Percentiles rank a stretch among this genome's conserved stretches.
Conservation (phyloP, 176 grass and related monocot species). For the Thalia dealbata region DNA sequence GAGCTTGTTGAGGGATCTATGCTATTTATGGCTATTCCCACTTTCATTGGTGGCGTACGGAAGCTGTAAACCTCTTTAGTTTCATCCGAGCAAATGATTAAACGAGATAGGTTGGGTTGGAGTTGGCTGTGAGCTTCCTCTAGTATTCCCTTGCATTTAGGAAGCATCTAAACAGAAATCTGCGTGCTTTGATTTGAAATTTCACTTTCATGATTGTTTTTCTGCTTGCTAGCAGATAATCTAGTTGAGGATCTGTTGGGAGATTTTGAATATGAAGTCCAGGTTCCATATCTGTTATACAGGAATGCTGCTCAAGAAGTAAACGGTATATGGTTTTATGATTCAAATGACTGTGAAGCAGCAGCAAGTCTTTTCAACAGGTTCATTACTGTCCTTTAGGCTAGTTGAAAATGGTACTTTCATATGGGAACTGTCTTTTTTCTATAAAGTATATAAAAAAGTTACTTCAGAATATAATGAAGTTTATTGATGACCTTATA, state of each 20-base stretch:
- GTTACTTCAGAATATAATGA: not conserved
- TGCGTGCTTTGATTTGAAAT: not conserved
- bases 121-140: too few relatives aligned
- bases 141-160: not conserved
- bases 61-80: not conserved
- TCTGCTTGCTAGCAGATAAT: constrained; percentile 42
- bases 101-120: too few relatives aligned
- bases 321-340: constrained; percentile 58
- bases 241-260: constrained; percentile 39
- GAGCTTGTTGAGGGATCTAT: not conserved
- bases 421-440: not conserved
- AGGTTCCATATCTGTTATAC: constrained; percentile 48
- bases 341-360: constrained; percentile 50
- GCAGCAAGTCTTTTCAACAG: constrained; percentile 40
- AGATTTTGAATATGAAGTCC: constrained; percentile 32
- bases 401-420: not conserved
- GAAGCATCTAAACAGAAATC: not conserved
- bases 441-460: not conserved
- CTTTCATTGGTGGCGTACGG: not conserved
- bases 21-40: not conserved
- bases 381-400: constrained; percentile 16
- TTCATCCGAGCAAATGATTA: not conserved
- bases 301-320: constrained; percentile 33
- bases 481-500: not conserved
- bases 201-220: not conserved